phyloP scores from a whole-genome alignment of 2,329 filamentous ascomycete species.

The Apiospora hydei region DNA sequence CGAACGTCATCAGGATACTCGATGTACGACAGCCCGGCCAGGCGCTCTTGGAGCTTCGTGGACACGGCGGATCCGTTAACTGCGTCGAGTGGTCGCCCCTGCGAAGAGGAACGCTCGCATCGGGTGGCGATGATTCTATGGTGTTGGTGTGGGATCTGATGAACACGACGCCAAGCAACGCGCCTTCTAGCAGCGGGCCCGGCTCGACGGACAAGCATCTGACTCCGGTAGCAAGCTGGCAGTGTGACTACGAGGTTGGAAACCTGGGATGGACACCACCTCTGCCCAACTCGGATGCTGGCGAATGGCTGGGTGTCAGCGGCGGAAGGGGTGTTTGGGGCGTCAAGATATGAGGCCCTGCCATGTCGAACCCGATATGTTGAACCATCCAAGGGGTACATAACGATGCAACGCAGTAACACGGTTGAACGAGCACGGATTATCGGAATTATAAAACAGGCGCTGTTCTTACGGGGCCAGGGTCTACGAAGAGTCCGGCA shows the following conservation, averaged over 20 bases:
- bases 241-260: slow-evolving; percentile 85
- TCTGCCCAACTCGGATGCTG: slow-evolving; percentile 70
- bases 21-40: slow-evolving; percentile 97
- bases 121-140: slow-evolving; percentile 89
- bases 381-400: neutral
- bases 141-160: slow-evolving; percentile 95
- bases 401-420: slow-evolving; percentile 13
- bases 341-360: slow-evolving; percentile 51
- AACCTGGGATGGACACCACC: slow-evolving; percentile 87
- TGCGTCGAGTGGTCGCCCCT: slow-evolving; percentile 95
- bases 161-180: slow-evolving; percentile 62
- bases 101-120: slow-evolving; percentile 86
- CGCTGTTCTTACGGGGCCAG: neutral
- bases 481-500: neutral
- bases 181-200: slow-evolving; percentile 56
- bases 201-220: slow-evolving; percentile 63
- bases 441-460: neutral
- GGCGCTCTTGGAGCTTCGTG: slow-evolving; percentile 89
- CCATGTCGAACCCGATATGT: neutral
- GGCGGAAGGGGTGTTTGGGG: slow-evolving; percentile 85
- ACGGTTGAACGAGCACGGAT: neutral
- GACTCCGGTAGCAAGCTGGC: slow-evolving; percentile 79
- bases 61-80: slow-evolving; percentile 85
- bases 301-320: slow-evolving; percentile 85
- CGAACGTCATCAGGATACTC: slow-evolving; percentile 89